Evolutionary conservation across 352 stramenopile genomes (phyloP), one percentile per base, ranked within the genome.

Genomic region (Plasmopara viticola): DNA sequence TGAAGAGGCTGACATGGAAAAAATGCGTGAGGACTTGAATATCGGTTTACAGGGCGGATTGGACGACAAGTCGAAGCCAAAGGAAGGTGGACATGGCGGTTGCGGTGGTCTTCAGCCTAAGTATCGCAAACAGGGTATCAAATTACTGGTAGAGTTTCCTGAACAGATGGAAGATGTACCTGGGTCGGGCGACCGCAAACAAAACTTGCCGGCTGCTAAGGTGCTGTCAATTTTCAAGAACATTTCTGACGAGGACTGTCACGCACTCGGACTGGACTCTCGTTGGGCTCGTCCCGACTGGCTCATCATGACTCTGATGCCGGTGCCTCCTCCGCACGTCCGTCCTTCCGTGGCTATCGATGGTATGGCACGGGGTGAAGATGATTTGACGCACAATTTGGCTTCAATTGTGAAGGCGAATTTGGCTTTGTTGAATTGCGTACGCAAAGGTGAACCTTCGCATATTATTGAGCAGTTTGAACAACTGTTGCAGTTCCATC

Each of bases 401-500:
- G 88, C 94, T 35, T 98, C 98, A 44, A 98, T 99, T 58, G 89
- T 99, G 47, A 99, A 99, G 78, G 93, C 83, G 9, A 99, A 99
- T 68, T 80, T 97, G 65, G 93, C 88, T 28, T 62, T 99, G 48
- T 77, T 98, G 45, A 94, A 97, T 51, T 96, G 91, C 42, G 92
- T 98, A 44, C 74, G 85, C 43, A 98, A 98, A 68, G 96, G 96
- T 31, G 94, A 98, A 65, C 82, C 86, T 15, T 89, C 90, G 12
- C 89, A 98, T 62, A 98, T 98, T 43, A 97, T 99, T 40, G 87
- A 97, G 29, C 92, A 98, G 65, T 91, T 94, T 50, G 83, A 93
- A 53, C 80, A 90, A 59, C 49, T 94, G 25, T 52, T 94, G 49
- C 83, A 94, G 66, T 94, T 92, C 67, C 81, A 94, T 44, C 66